These are phyloP conservation scores for Leishmania guyanensis DNA, from an alignment of 208 protist genomes.

Conservation along the genomic window DNA sequence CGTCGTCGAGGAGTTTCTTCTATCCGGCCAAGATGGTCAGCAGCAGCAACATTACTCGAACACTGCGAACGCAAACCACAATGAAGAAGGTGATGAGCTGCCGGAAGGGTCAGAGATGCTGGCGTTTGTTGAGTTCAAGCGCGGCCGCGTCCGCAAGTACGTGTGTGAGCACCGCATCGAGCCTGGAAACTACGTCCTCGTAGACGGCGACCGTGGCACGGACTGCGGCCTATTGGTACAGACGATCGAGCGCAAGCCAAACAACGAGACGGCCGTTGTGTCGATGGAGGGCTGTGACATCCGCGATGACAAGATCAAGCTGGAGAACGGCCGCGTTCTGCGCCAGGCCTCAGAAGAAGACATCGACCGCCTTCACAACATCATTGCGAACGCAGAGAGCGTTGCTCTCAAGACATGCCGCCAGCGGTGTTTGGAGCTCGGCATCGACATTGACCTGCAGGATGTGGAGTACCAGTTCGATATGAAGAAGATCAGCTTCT, in stretches of 20 bases:
- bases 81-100: conserved; percentile 22
- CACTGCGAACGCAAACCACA: background rate
- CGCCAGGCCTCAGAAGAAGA: conserved; percentile 70
- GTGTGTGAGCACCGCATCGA: conserved; percentile 52
- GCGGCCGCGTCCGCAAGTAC: conserved; percentile 77
- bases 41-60: conserved; percentile 10
- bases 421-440: conserved; percentile 77
- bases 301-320: conserved; percentile 71
- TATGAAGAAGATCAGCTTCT: conserved; percentile 94
- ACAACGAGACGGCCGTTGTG: conserved; percentile 48
- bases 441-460: conserved; percentile 79
- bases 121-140: conserved; percentile 90
- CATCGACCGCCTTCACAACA: conserved; percentile 76
- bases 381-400: conserved; percentile 74
- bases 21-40: conserved; percentile 17
- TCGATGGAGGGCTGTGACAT: conserved; percentile 78
- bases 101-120: conserved; percentile 38
- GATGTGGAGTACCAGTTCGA: conserved; percentile 94
- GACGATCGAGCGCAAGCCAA: conserved; percentile 37
- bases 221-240: conserved; percentile 89
- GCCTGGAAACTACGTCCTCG: conserved; percentile 84
- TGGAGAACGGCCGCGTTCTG: conserved; percentile 79
- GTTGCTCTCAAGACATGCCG: conserved; percentile 89
- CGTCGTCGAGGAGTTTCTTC: conserved; percentile 29
- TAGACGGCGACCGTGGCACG: conserved; percentile 87